These are phyloP conservation scores for Erysimum cheiri DNA, from an alignment of 441 rosid species.

Conservation along the genomic window DNA sequence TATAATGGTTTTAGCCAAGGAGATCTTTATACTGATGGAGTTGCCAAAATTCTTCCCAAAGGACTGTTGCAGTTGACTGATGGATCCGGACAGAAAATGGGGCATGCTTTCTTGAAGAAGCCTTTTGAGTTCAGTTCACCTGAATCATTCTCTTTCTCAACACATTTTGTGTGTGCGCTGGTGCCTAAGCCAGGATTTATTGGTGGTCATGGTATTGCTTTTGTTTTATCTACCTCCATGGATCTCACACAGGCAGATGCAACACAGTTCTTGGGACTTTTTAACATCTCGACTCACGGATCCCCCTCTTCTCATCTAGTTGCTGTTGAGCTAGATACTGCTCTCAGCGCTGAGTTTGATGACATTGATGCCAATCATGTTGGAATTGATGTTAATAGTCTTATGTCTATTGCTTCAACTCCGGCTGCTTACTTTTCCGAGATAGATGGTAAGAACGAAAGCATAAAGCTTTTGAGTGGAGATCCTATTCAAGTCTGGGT, in stretches of 20 bases:
- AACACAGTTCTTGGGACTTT: slow-evolving; percentile 53
- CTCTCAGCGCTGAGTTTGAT: slow-evolving; percentile 40
- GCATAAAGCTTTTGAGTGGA: slow-evolving; percentile 51
- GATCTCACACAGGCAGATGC: slow-evolving; percentile 47
- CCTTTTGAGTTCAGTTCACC: slow-evolving; percentile 41
- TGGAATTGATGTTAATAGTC: slow-evolving; percentile 60
- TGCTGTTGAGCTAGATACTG: slow-evolving; percentile 66
- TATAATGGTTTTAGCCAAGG: slow-evolving; percentile 50
- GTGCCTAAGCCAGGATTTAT: slow-evolving; percentile 34
- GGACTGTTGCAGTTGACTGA: slow-evolving; percentile 59
- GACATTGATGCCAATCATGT: slow-evolving; percentile 61
- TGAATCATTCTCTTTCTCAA: slow-evolving; percentile 58
- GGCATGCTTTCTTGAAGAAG: slow-evolving; percentile 56
- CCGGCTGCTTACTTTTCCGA: slow-evolving; percentile 51
- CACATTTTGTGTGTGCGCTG: slow-evolving; percentile 58
- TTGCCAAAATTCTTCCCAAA: slow-evolving; percentile 45
- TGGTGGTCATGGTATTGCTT: slow-evolving; percentile 69
- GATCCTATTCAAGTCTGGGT: slow-evolving; percentile 61
- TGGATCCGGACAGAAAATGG: slow-evolving; percentile 38
- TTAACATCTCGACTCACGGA: slow-evolving; percentile 49
- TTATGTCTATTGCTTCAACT: slow-evolving; percentile 47
- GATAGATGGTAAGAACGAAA: slow-evolving; percentile 32
- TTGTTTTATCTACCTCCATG: slow-evolving; percentile 54
- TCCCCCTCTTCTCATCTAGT: slow-evolving; percentile 49
- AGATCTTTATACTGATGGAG: slow-evolving; percentile 48